Evolutionary conservation across 495 filamentous ascomycete genomes (phyloP), one percentile per base, ranked within the genome.

Genomic region (Aspergillus panamensis): DNA sequence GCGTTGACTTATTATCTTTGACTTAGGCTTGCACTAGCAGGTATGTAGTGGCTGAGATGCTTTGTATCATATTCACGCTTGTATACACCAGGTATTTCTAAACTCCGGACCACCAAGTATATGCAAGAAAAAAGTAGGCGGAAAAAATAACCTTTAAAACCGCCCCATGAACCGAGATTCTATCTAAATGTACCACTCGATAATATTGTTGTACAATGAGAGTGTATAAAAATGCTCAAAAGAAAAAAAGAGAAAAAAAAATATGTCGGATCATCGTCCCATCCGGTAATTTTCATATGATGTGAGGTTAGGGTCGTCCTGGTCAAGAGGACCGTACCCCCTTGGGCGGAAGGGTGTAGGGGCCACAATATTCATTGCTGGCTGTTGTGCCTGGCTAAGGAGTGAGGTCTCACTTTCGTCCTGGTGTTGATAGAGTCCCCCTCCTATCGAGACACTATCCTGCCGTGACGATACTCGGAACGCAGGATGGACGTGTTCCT

Each of bases 341-440:
- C 72, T 65, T 2, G 73, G 67, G 21, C 76, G 72, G 78, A 78
- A 82, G 39, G 77, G 74, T 52, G 75, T 77, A 16, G 73, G 66
- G 12, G 66, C 65, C 4, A 51, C 30, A 6, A 52, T 44, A 14
- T 57, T 58, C 2, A 68, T 59, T 1, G 69, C 76, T 2, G 73
- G 73, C 1, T 61, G 63, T 55, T 80, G 77, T 0, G 73, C 75
- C 48, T 75, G 68, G 16, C 59, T 67, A n/a, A 82, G 67, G 7
- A 82, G 65, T 16, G 65, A 60, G 0, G 69, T 72, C 51, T 78
- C 77, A 48, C 77, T 79, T 53, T 81, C 80, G 43, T 81, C 74
- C 4, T 62, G 55, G 13, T 68, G 64, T 12, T 62, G 69, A 58
- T 76, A 81, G 9, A 69, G 48, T 1, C 65, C 70, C 6, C 63